A percentile compares a stretch with the other conserved stretches of the same genome.
phyloP scores from a whole-genome alignment of 306 rosid genomes.

The Glycine tomentella region DNA sequence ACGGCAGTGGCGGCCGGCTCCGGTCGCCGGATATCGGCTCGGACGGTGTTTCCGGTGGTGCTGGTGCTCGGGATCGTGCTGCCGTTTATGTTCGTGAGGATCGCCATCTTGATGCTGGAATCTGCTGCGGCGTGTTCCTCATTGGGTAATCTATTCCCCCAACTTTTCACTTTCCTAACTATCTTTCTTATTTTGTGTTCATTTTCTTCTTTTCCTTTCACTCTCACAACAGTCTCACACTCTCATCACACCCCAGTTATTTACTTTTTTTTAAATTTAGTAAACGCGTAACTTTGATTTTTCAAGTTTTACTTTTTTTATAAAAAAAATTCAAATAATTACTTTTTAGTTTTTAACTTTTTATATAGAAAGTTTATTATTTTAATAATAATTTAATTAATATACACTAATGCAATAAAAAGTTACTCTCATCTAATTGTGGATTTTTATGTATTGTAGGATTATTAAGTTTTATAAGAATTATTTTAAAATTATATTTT shows the following conservation, averaged over 20 bases:
- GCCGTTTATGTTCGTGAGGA: conserved; percentile 74
- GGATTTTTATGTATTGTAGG: no score
- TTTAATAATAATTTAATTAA: no score
- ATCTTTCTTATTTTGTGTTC: not conserved
- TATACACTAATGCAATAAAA: no score
- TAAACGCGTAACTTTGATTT: not conserved
- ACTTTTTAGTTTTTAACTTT: no score
- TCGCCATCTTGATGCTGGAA: conserved; percentile 79
- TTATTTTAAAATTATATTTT: no score
- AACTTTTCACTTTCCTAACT: not conserved
- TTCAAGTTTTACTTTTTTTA: not conserved
- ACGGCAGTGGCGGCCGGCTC: conserved; percentile 18
- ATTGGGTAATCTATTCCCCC: conserved; percentile 52
- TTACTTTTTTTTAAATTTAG: no score
- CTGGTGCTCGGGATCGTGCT: conserved; percentile 65
- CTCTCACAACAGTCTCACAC: no score
- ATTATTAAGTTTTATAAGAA: no score
- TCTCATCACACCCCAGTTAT: not conserved
- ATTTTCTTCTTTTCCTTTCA: no score
- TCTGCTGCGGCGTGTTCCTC: conserved; percentile 76
- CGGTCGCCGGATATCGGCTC: conserved; percentile 64
- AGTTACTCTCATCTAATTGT: no score
- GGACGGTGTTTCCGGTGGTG: conserved; percentile 63
- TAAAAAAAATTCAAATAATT: no score
- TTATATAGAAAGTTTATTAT: no score